Base-by-base conservation (phyloP, 2,329 filamentous ascomycete genomes). In the Xylariomycetidae sp. region DNA sequence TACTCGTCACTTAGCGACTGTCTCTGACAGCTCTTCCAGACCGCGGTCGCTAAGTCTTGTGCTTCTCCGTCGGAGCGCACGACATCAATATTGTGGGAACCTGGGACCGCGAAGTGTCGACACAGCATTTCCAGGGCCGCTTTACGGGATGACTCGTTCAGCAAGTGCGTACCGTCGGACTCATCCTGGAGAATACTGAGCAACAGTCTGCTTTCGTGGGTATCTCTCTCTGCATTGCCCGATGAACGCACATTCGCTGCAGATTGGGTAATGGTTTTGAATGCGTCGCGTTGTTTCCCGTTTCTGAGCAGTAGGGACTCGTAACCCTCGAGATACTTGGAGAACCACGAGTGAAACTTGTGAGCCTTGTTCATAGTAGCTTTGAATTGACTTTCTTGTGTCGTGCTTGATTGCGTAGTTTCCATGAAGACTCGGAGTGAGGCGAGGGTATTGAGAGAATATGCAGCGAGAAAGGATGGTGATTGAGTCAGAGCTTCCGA, bases 381-480 rank as follows among this genome's bases (percentile, higher is more conserved):
- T 44, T 75, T 74, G 56, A 90, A 85, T 48, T 95, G 86, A 38
- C 75, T 87, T 54, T 94, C 86, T 49, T 95, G 87, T 0, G 86
- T 90, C 4, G 84, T 90, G 49, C 80, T 88, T 10, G 85, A 79
- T 49, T 88, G 82, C 19, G 76, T 79, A 2, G 82, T 83, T 27
- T 80, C 75, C 12, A 94, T 65, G 49, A 95, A 89, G 7, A 80
- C 74, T 27, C 82, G 75, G 14, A 97, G 67, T 3, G 87, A 88
- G 3, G 88, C 79, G 4, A 97, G 64, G 1, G 85, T 83, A 1
- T 88, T 87, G 13, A 96, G 64, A 1, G 83, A 74, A 43, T 89
- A 84, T 0, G 89, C 90, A 9, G 85, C 81, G 26, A 94, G 67
- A 49, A 96, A 96, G 0, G 80, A 82, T 1, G 88, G 80, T 1